A percentile compares a stretch with the other conserved stretches of the same genome.
Conservation (phyloP, 2,329 filamentous ascomycete species). For the Ceratocystis variospora region DNA sequence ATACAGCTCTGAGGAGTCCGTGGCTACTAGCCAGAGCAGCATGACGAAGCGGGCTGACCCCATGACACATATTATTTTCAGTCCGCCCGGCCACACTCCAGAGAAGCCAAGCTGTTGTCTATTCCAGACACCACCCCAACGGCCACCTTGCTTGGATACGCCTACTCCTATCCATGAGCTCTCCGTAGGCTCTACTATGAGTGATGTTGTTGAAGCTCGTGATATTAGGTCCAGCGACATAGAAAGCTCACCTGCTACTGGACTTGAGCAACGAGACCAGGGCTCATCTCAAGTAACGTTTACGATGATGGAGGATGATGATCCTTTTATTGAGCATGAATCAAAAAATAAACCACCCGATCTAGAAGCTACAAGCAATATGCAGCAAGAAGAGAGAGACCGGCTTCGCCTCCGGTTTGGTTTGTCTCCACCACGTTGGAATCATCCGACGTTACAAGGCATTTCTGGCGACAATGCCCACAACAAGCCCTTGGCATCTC, state of each 20-base stretch:
- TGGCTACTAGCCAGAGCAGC: background rate
- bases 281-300: background rate
- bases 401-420: background rate
- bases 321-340: slow-evolving; percentile 3
- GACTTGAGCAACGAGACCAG: background rate
- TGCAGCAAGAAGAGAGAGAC: background rate
- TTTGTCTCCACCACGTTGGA: background rate
- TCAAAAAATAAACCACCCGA: background rate
- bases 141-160: background rate
- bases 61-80: too few relatives aligned
- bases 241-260: background rate
- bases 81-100: background rate
- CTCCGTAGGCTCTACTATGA: background rate
- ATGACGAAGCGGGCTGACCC: background rate
- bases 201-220: background rate
- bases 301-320: background rate
- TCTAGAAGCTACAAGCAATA: background rate
- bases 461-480: background rate
- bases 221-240: background rate
- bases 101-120: background rate
- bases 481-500: background rate
- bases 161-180: background rate
- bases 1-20: background rate
- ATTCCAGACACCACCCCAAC: background rate
- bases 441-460: background rate